phyloP scores from a whole-genome alignment of 257 asterid genomes.

The Perilla frutescens region DNA sequence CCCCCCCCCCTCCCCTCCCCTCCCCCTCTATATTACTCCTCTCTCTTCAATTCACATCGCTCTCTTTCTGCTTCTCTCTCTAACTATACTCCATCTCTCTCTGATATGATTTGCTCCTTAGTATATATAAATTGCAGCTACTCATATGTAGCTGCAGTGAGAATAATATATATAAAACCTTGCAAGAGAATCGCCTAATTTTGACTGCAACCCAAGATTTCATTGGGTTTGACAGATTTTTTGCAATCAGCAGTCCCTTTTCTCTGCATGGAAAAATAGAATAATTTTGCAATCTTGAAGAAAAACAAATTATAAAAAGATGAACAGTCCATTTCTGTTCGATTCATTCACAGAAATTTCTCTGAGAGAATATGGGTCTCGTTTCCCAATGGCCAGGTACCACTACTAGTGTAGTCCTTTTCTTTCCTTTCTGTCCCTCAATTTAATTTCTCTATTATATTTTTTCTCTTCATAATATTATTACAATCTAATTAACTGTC shows the following conservation, averaged over 20 bases:
- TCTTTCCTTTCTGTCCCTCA: slow-evolving; percentile 53
- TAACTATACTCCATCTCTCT: background rate
- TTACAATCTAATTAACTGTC: background rate
- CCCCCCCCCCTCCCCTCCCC: background rate
- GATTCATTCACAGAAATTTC: slow-evolving; percentile 47
- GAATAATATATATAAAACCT: slow-evolving; percentile 4
- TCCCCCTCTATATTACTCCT: background rate
- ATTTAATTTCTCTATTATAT: background rate
- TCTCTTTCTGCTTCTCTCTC: background rate
- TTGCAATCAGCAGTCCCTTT: slow-evolving; percentile 53
- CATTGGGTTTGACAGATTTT: slow-evolving; percentile 37
- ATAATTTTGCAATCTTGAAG: slow-evolving; percentile 34
- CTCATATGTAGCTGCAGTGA: no score
- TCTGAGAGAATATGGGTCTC: slow-evolving; percentile 41
- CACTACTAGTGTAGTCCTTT: slow-evolving; percentile 80
- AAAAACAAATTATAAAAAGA: slow-evolving; percentile 35
- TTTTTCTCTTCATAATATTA: background rate
- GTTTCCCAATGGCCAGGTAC: slow-evolving; percentile 75
- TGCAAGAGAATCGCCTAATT: slow-evolving; percentile 39
- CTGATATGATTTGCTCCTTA: background rate
- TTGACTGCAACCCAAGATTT: slow-evolving; percentile 39
- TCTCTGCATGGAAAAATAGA: slow-evolving; percentile 40
- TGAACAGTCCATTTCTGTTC: slow-evolving; percentile 65
- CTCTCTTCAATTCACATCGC: slow-evolving; percentile 23
- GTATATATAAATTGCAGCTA: no score